phyloP scores from a whole-genome alignment of 2,329 filamentous ascomycete genomes.

The Xylogone sp. region DNA sequence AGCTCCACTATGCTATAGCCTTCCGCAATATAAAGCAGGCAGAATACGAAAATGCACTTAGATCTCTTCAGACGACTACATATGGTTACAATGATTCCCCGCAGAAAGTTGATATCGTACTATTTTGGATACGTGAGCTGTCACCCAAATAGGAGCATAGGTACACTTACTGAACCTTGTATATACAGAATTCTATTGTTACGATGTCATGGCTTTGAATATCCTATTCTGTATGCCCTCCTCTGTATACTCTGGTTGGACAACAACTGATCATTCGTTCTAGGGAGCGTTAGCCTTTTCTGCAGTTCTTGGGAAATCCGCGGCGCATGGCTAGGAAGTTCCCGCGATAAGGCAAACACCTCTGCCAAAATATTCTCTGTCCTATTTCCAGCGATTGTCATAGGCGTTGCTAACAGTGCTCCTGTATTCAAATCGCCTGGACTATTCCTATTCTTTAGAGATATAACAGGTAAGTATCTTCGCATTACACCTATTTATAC shows the following conservation, averaged over 20 bases:
- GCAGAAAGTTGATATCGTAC: conserved; percentile 35
- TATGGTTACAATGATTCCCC: conserved; percentile 39
- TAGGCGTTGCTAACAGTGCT: conserved; percentile 29
- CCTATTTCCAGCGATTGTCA: conserved; percentile 31
- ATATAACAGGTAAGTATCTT: conserved; percentile 32
- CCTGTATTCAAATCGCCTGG: conserved; percentile 23
- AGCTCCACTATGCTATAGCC: conserved; percentile 22
- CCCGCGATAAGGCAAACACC: conserved; percentile 21
- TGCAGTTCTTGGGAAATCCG: conserved; percentile 29
- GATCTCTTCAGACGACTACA: conserved; percentile 34
- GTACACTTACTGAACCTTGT: conserved; percentile 10
- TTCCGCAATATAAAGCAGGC: conserved; percentile 21
- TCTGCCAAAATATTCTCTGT: conserved; percentile 33
- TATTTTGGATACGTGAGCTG: conserved; percentile 46
- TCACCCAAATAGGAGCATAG: neutral
- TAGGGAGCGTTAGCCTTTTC: conserved; percentile 34
- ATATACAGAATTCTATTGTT: conserved; percentile 42
- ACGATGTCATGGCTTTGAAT: conserved; percentile 45
- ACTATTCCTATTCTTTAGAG: conserved; percentile 32
- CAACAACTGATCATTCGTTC: conserved; percentile 1
- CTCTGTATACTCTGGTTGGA: neutral
- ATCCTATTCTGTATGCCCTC: conserved; percentile 35
- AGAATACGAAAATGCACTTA: conserved; percentile 32
- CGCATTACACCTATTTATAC: neutral
- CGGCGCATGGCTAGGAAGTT: conserved; percentile 22